phyloP scores from a whole-genome alignment of 2,329 filamentous ascomycete genomes.

The Cercospora berteroae region DNA sequence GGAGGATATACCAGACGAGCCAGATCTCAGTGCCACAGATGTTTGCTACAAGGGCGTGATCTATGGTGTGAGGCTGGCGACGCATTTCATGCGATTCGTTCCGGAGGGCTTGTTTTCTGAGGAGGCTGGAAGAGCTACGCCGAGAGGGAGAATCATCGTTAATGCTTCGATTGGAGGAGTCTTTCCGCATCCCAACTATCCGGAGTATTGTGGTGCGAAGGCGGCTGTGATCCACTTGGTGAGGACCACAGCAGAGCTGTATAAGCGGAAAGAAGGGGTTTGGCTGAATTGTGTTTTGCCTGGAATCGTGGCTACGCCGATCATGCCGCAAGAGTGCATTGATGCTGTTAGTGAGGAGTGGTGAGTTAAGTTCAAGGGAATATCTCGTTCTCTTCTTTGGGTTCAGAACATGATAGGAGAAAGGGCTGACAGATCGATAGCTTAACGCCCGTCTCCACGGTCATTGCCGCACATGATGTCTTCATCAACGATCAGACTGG shows the following conservation, averaged over 20 bases:
- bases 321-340: slow-evolving; percentile 48
- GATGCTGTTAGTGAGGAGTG: slow-evolving; percentile 16
- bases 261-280: slow-evolving; percentile 34
- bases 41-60: slow-evolving; percentile 54
- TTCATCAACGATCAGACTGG: slow-evolving; percentile 48
- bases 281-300: slow-evolving; percentile 50
- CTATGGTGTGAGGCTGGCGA: slow-evolving; percentile 51
- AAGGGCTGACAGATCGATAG: not conserved
- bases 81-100: slow-evolving; percentile 56
- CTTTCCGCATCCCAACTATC: slow-evolving; percentile 46
- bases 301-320: slow-evolving; percentile 47
- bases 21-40: slow-evolving; percentile 49
- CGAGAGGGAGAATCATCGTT: slow-evolving; percentile 6
- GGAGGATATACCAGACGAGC: slow-evolving; percentile 44
- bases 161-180: slow-evolving; percentile 43
- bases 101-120: slow-evolving; percentile 19
- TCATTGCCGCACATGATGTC: slow-evolving; percentile 48
- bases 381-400: too few species aligned
- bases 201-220: slow-evolving; percentile 54
- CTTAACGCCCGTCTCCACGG: slow-evolving; percentile 44
- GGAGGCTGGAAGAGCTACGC: not conserved
- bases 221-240: slow-evolving; percentile 48
- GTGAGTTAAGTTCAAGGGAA: not conserved
- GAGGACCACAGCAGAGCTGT: slow-evolving; percentile 40
- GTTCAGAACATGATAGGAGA: too few species aligned